phyloP scores from a whole-genome alignment of 2,329 filamentous ascomycete species.

The Microsporum ferrugineum region DNA sequence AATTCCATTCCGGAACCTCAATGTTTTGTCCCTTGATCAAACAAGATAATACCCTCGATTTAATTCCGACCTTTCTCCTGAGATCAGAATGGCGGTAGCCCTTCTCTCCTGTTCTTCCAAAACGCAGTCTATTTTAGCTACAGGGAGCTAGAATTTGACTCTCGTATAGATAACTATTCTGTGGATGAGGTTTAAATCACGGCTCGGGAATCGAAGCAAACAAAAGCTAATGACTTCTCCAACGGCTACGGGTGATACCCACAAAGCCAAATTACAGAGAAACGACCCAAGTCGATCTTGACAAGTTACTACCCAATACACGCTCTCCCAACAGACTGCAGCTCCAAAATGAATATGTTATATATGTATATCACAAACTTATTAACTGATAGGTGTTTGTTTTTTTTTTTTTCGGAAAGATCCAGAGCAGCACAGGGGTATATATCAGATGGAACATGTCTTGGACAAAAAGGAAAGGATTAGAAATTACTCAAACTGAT shows the following conservation, averaged over 20 bases:
- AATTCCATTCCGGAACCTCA: neutral
- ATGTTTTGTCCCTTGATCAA: neutral
- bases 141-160: neutral
- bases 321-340: neutral
- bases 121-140: neutral
- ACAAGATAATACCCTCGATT: neutral
- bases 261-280: neutral
- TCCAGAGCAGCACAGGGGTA: neutral
- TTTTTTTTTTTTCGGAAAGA: neutral
- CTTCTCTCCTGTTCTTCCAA: neutral
- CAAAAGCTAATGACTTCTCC: neutral
- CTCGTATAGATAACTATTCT: neutral
- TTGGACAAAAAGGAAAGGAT: neutral
- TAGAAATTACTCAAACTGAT: neutral
- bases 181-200: neutral
- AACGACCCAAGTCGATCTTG: neutral
- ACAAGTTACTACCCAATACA: neutral
- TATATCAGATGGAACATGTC: conserved; percentile 1
- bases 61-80: neutral
- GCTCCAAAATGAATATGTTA: neutral
- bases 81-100: neutral
- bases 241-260: neutral
- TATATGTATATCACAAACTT: neutral
- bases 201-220: neutral
- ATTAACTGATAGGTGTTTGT: neutral